A percentile compares a stretch with the other conserved stretches of the same genome.
These are phyloP conservation scores for Ogataea wickerhamii DNA, from an alignment of 805 yeast species.

Conservation along the genomic window DNA sequence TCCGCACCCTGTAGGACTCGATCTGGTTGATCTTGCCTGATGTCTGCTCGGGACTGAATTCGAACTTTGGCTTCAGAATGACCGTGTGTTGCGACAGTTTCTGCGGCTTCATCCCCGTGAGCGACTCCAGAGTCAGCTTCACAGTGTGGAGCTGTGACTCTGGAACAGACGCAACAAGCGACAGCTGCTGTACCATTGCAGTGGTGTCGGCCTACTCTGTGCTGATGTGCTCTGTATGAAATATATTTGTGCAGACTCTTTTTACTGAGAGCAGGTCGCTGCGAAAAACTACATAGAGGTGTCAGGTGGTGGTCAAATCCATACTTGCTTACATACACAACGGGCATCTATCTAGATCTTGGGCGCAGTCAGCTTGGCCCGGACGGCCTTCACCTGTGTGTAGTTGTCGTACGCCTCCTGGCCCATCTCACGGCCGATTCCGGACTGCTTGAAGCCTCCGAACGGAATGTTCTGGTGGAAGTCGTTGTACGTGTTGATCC, in stretches of 20 bases:
- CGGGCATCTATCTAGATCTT: slow-evolving; percentile 12
- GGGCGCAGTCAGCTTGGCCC: slow-evolving; percentile 37
- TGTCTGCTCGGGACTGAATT: slow-evolving; percentile 50
- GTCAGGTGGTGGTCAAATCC: too few species aligned
- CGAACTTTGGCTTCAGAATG: slow-evolving; percentile 46
- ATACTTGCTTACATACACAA: too few species aligned
- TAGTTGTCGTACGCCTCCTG: slow-evolving; percentile 61
- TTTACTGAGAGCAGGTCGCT: too few species aligned
- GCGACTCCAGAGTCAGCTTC: slow-evolving; percentile 45
- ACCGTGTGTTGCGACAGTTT: slow-evolving; percentile 46
- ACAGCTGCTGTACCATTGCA: slow-evolving; percentile 54
- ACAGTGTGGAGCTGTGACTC: slow-evolving; percentile 40
- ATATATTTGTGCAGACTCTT: too few species aligned
- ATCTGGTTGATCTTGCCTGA: slow-evolving; percentile 57
- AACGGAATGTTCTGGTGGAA: slow-evolving; percentile 66
- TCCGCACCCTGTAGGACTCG: slow-evolving; percentile 50
- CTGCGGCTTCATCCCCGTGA: slow-evolving; percentile 49
- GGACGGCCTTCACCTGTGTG: slow-evolving; percentile 63
- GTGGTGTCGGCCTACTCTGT: too few species aligned
- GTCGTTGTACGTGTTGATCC: slow-evolving; percentile 74
- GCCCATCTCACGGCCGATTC: slow-evolving; percentile 75
- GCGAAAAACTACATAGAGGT: too few species aligned
- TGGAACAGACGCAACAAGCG: slow-evolving; percentile 44
- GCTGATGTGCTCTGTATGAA: too few species aligned
- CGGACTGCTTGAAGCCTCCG: slow-evolving; percentile 67